Evolutionary conservation across 164 flowering plant species (phyloP), one percentile per base, ranked within the genome.

Genomic region (Berberis thunbergii): DNA sequence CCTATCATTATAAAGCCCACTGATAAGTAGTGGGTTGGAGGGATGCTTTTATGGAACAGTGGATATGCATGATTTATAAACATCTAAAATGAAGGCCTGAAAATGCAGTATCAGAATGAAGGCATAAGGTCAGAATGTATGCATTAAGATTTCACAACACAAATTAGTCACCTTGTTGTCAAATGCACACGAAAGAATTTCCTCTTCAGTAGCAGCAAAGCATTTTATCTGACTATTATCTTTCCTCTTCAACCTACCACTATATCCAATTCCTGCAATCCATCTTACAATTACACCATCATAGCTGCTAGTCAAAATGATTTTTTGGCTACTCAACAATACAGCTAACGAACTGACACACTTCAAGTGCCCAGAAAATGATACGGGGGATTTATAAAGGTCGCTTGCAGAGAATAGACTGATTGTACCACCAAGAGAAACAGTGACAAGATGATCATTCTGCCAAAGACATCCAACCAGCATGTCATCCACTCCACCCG

Each of bases 401-500:
- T 95, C 91, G 77, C 71, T 80, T 41, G 96, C 96, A 54, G 92
- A 87, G 72, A 75, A 95, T 67, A 95, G 43, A 75, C 63, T 80
- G 45, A 95, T 81, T 53, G 81, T 82, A 49, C 97, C 99, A 70
- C 96, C 97, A 64, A 95, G 97, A 68, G 99, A 94, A 73, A 94
- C 85, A 67, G 90, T 84, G 59, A 91, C 91, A 64, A 91, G 76
- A 74, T 83, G 75, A 69, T 91, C 85, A 74, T 89, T 95, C 71
- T 76, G 90, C 99, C 99, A 95, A 61, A 95, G 86, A 67, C 97
- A 85, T 49, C 99, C 99, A 73, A 95, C 99, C 38, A 87, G 78
- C 99, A 94, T 94, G 68, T 91, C 97, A 38, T 91, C 97, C 53
- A 94, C 82, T 67, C 98, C 97, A 65, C 99, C 99, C n/a, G 89